Conservation (phyloP, 495 filamentous ascomycete genomes). For the Tirmania nivea region DNA sequence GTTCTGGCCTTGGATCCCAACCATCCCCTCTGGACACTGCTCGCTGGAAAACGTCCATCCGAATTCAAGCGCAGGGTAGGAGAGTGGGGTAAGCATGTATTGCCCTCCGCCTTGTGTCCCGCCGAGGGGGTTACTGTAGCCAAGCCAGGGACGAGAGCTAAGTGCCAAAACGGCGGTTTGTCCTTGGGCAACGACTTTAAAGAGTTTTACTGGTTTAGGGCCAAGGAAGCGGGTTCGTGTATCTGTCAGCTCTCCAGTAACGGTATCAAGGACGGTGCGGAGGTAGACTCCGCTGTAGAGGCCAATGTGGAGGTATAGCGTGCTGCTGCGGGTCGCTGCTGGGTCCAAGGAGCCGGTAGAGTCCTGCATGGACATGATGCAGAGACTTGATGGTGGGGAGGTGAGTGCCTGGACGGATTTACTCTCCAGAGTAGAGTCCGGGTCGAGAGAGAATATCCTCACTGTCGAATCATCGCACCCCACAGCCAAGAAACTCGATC, state of each 20-base stretch:
- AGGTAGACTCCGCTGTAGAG: conserved; percentile 89
- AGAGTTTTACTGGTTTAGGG: conserved; percentile 66
- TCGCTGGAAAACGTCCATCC: conserved; percentile 92
- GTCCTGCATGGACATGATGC: conserved; percentile 90
- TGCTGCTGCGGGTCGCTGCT: conserved; percentile 32
- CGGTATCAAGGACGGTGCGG: conserved; percentile 76
- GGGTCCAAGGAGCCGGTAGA: conserved; percentile 28
- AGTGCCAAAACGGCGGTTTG: conserved; percentile 75
- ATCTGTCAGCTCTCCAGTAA: conserved; percentile 83
- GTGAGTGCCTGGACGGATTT: conserved; percentile 86
- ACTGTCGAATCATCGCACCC: conserved; percentile 94
- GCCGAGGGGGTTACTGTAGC: conserved; percentile 60
- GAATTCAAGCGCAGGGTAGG: conserved; percentile 73
- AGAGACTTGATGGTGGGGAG: conserved; percentile 65
- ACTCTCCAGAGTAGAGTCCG: conserved; percentile 70
- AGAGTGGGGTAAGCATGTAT: conserved; percentile 80
- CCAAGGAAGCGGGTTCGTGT: conserved; percentile 87
- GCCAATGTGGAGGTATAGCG: conserved; percentile 83
- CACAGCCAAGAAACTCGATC: conserved; percentile 80
- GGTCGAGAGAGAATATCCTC: conserved; percentile 71
- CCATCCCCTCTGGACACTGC: conserved; percentile 82
- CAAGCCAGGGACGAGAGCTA: conserved; percentile 78
- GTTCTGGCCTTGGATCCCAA: conserved; percentile 78
- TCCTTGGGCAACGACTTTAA: conserved; percentile 62
- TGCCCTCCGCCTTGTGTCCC: conserved; percentile 14